Conservation (phyloP, 1,284 basidiomycete genomes). For the Austroboletus rostrupii region DNA sequence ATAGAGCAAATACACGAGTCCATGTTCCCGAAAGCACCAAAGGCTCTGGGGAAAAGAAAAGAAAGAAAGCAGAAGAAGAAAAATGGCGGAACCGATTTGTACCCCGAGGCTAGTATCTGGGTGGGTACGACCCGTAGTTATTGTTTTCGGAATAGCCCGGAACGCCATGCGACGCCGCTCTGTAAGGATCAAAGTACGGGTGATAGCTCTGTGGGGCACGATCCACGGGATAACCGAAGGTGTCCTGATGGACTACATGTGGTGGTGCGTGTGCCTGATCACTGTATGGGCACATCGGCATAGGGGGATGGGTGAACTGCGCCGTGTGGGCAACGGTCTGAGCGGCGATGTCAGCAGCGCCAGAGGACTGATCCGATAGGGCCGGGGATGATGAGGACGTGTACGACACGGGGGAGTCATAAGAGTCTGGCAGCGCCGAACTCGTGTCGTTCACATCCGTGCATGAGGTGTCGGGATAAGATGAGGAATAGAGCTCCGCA, state of each 20-base stretch:
- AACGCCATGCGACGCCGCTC: conserved; percentile 13
- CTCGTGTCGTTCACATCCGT: conserved; percentile 15
- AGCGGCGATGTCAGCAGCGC: neutral
- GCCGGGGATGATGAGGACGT: conserved; percentile 23
- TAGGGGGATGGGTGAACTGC: neutral
- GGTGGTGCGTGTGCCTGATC: conserved; percentile 8
- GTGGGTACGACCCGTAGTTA: conserved; percentile 10
- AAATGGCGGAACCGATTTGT: conserved; percentile 2
- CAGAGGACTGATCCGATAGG: conserved; percentile 23
- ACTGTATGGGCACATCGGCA: conserved; percentile 6
- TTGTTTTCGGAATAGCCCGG: conserved; percentile 13
- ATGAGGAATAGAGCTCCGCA: conserved; percentile 4
- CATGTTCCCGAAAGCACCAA: conserved; percentile 13
- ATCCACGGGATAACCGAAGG: conserved; percentile 14
- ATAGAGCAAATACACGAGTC: conserved; percentile 8
- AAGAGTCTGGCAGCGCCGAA: conserved; percentile 10
- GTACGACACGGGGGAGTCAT: conserved; percentile 22
- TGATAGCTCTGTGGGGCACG: conserved; percentile 10
- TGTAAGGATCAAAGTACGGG: conserved; percentile 10
- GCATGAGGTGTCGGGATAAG: conserved; percentile 11
- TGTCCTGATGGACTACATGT: conserved; percentile 10
- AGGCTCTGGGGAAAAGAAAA: conserved; percentile 1
- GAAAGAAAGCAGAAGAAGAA: neutral
- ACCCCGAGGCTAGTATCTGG: neutral
- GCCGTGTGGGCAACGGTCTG: neutral